Evolutionary conservation across 75 land plant genomes (phyloP).

Genomic region (Pseudotsuga menziesii): DNA sequence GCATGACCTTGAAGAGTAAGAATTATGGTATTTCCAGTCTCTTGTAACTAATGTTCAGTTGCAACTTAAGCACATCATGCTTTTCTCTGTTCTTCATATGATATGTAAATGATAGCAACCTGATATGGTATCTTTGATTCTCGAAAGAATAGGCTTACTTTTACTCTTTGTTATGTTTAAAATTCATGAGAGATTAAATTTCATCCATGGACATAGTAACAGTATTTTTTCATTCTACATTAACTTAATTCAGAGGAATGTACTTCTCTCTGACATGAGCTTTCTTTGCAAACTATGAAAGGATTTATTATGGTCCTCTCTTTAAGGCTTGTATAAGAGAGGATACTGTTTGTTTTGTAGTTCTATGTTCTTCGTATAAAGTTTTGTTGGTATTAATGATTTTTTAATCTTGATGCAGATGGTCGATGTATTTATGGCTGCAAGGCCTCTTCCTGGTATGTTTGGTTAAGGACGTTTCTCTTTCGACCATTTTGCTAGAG

Average conservation of each 20-base stretch:
- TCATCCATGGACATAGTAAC: background rate
- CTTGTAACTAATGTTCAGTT: background rate
- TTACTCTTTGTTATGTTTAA: background rate
- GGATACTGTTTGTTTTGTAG: background rate
- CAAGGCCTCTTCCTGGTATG: conserved; percentile 82
- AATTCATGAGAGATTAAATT: background rate
- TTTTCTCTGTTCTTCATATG: background rate
- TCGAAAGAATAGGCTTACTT: too few species aligned
- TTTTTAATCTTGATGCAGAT: conserved; percentile 43
- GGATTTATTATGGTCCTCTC: background rate
- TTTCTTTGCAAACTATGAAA: background rate
- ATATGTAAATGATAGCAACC: background rate
- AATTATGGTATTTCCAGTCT: background rate
- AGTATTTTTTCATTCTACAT: background rate
- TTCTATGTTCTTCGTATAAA: too few species aligned
- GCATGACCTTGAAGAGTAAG: background rate
- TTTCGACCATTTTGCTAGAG: background rate
- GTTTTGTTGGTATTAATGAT: background rate
- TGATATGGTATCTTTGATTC: background rate
- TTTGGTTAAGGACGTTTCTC: conserved; percentile 22
- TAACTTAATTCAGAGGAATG: background rate
- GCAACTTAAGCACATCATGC: background rate
- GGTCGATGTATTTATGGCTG: conserved; percentile 96
- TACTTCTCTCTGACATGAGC: background rate
- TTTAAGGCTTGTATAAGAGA: background rate